Base-by-base conservation (phyloP, 768 basidiomycete genomes). In the Suillus variegatus region DNA sequence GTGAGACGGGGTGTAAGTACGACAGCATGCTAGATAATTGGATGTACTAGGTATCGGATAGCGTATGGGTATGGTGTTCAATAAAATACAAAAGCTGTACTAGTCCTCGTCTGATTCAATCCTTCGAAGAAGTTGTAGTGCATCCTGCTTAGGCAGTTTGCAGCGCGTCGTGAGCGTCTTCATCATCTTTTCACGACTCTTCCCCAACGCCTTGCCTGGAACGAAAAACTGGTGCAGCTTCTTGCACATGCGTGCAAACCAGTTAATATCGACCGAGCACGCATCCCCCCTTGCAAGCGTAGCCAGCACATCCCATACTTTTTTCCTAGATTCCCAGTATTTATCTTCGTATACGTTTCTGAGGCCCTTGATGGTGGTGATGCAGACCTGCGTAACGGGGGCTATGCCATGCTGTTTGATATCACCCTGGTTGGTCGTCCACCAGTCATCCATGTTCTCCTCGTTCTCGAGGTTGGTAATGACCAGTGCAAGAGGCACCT, bases 361-460 rank as follows among this genome's bases (percentile, higher is more conserved):
- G 38, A 47, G 58, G 58, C 63, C 60, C 3, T 25, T 62, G 49
- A 70, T 72, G 7, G 77, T 70, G n/a, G 69, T 51, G 55, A 77
- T 72, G 67, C 77, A 79, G 43, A 74, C 78, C 32, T 78, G 77
- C 47, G 68, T 75, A 54, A 68, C 44, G n/a, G 67, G 65, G 32
- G 46, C 51, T 25, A 80, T 74, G 18, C 66, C 68, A 40, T 64
- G 69, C 7, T 63, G 57, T 4, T 51, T 10, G 49, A 79, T 71
- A 35, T 71, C 66, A 28, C 20, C 6, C 9, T 65, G n/a, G 55
- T 79, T 80, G 9, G 68, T 20, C 10, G 8, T 35, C 78, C 79
- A 79, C 79, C 79, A 79, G 18, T 65, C 56, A 12, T 78, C 78
- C 78, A 79, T 80, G 18, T 68, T 65, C 32, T 76, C 72, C 65